These are phyloP conservation scores for Ogataea methylovora DNA, from an alignment of 805 yeast species.

Conservation along the genomic window DNA sequence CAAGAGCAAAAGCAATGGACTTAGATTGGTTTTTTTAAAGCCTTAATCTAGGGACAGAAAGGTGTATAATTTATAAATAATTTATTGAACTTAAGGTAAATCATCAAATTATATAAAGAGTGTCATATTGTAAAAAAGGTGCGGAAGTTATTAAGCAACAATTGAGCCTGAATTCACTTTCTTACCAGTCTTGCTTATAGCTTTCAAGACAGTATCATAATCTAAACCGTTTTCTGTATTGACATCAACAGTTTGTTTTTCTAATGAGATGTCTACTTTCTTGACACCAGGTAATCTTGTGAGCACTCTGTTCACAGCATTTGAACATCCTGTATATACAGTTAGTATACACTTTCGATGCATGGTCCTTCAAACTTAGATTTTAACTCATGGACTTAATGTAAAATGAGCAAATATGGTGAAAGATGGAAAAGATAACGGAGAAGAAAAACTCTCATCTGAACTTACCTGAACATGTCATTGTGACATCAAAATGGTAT, in stretches of 20 bases:
- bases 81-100: too few species aligned
- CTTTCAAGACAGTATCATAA: slow-evolving; percentile 72
- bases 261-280: slow-evolving; percentile 65
- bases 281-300: slow-evolving; percentile 67
- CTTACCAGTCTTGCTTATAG: slow-evolving; percentile 89
- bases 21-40: too few species aligned
- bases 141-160: slow-evolving; percentile 36
- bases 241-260: slow-evolving; percentile 77
- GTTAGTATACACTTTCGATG: neutral
- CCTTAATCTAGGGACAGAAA: too few species aligned
- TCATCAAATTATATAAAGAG: too few species aligned
- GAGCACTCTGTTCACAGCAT: slow-evolving; percentile 76
- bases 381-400: too few species aligned
- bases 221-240: slow-evolving; percentile 44
- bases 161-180: slow-evolving; percentile 61
- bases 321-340: slow-evolving; percentile 56
- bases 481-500: slow-evolving; percentile 74
- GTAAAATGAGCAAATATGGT: neutral
- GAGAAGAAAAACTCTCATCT: neutral
- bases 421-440: neutral
- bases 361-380: neutral
- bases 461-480: slow-evolving; percentile 65
- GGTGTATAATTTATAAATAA: too few species aligned
- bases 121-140: too few species aligned
- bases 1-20: too few species aligned